A percentile compares a stretch with the other conserved stretches of the same genome.
Evolutionary conservation across 2,329 filamentous ascomycete species (phyloP).

Genomic region (Cladosporium sp.): DNA sequence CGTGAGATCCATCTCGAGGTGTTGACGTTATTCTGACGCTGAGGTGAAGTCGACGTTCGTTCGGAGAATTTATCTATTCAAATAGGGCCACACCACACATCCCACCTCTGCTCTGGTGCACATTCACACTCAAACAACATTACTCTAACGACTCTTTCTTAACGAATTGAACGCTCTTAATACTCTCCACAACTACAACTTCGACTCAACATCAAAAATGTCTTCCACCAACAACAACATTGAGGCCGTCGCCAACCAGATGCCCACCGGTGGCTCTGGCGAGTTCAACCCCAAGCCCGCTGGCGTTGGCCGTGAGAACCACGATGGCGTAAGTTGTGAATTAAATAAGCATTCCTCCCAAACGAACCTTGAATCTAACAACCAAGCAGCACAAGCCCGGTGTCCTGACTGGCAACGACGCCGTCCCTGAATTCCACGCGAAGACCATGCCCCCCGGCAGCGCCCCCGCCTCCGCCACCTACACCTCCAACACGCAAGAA

Average conservation of each 20-base stretch:
- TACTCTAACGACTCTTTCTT: background rate
- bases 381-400: conserved; percentile 58
- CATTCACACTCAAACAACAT: background rate
- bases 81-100: conserved; percentile 6
- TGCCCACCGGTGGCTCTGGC: conserved; percentile 12
- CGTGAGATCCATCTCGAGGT: too few relatives aligned
- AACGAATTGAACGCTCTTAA: background rate
- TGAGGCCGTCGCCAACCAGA: conserved; percentile 13
- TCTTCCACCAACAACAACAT: conserved; percentile 10
- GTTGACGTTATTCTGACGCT: conserved; percentile 10
- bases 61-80: too few relatives aligned
- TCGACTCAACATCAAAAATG: background rate
- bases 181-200: too few relatives aligned
- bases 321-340: conserved; percentile 10
- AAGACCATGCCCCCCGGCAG: conserved; percentile 59
- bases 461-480: conserved; percentile 51
- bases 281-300: conserved; percentile 11
- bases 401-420: conserved; percentile 56
- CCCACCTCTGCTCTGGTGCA: background rate
- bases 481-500: conserved; percentile 39
- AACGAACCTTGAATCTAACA: conserved; percentile 4
- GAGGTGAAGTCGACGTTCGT: conserved; percentile 5
- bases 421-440: conserved; percentile 59
- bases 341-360: background rate
- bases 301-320: conserved; percentile 10